Conservation (phyloP, 2,329 filamentous ascomycete species). For the Neofusicoccum ribis region DNA sequence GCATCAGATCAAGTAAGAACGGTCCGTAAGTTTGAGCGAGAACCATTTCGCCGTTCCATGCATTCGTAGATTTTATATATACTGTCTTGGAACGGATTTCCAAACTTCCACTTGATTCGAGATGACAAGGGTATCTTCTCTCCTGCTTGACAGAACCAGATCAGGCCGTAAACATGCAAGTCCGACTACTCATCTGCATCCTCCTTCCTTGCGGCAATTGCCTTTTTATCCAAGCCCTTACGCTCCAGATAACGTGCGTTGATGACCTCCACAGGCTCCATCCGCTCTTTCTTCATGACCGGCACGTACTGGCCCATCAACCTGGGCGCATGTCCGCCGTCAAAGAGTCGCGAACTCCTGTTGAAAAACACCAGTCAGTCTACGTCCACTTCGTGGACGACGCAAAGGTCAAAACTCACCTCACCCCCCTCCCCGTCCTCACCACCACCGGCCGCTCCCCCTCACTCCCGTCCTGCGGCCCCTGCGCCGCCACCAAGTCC, state of each 20-base stretch:
- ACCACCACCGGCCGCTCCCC: constrained; percentile 8
- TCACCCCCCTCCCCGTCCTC: neutral
- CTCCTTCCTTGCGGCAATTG: neutral
- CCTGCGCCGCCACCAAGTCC: constrained; percentile 55
- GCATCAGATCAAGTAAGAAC: neutral
- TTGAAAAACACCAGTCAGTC: neutral
- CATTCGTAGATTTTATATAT: neutral
- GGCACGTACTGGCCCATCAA: constrained; percentile 60
- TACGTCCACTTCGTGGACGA: too few species aligned
- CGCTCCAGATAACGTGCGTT: constrained; percentile 60
- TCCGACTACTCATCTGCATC: constrained; percentile 14
- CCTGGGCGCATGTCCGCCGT: constrained; percentile 56
- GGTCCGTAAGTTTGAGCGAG: neutral
- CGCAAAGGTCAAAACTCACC: neutral
- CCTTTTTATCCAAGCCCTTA: constrained; percentile 44
- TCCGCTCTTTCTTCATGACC: constrained; percentile 56
- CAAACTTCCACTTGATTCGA: too few species aligned
- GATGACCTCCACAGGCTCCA: constrained; percentile 61
- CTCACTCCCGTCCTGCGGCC: constrained; percentile 25
- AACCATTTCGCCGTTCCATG: neutral
- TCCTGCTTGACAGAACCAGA: neutral
- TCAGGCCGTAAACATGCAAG: neutral
- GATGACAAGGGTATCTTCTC: neutral
- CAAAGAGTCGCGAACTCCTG: constrained; percentile 56
- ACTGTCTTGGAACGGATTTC: too few species aligned